Evolutionary conservation across 345 rosid species (phyloP), one percentile per base, ranked within the genome.

Genomic region (Trapa bicornis): DNA sequence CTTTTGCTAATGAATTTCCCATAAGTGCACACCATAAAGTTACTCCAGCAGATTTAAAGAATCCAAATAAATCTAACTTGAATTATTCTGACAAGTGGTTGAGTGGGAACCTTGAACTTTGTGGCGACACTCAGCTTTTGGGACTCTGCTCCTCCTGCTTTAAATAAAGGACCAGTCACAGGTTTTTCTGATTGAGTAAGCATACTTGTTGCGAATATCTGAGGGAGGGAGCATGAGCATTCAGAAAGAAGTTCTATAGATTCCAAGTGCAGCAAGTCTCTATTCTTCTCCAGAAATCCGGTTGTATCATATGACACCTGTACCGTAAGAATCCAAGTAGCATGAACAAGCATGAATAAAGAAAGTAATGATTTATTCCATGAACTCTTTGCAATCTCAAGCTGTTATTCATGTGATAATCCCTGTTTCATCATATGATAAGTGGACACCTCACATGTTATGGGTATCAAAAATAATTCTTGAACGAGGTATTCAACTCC

Each of bases 201-300:
- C 97, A 94, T 84, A 72, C 74, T 89, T 52, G 97, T 79, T 47
- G 97, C 99, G 86, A 94, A 94, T 73, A 79, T 78, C 79, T 80
- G 88, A 75, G 96, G 97, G 72, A 94, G 96, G 71, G 73, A 87
- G 81, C 96, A 81, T 33, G 96, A 87, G 76, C 93, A 89, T 22
- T 96, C 85, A 35, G 96, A 91, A 79, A 94, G 77, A 72, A 94
- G 96, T 52, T 89, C 85, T 77, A 94, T 94, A 47, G 99, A 86
- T 79, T 94, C 97, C 86, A 85, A 71, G 76, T 87, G 99, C 71
- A 94, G 72, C 52, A 89, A 80, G 87, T 94, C 99, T 80, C 96
- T 89, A 74, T 94, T 94, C 81, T 94, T 94, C 82, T 94, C 99
- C 70, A 94, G 78, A 82, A 94, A 94, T 68, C 96, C 96, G 64